Conservation (phyloP, 257 asterid species). For the Forsythia viridissima region DNA sequence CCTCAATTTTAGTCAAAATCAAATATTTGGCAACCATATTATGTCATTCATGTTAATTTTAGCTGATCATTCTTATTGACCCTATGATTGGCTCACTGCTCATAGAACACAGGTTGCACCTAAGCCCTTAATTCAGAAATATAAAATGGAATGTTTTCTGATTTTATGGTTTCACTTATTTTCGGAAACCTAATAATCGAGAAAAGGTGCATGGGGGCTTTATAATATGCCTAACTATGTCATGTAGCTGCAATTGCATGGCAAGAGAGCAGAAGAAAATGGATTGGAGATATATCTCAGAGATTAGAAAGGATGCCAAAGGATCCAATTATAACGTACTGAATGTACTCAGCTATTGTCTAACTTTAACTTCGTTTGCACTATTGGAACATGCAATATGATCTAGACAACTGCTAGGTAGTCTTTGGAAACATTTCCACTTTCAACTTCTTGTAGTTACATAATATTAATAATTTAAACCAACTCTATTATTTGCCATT, state of each 20-base stretch:
- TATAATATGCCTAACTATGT: constrained; percentile 22
- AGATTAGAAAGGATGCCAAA: constrained; percentile 48
- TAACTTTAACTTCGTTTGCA: not conserved
- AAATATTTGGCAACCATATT: not conserved
- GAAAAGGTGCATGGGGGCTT: constrained; percentile 2
- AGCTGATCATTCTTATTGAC: not conserved
- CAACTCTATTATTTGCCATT: constrained; percentile 14
- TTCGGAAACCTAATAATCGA: not conserved
- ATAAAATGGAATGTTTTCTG: not conserved
- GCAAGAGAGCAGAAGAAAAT: constrained; percentile 73
- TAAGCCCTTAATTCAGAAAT: too few relatives aligned
- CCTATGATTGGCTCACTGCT: not conserved
- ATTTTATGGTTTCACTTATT: not conserved
- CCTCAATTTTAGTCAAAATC: not conserved
- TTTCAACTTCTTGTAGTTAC: constrained; percentile 1
- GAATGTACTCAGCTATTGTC: not conserved
- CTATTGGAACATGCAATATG: not conserved
- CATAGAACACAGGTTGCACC: too few relatives aligned
- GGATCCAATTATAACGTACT: constrained; percentile 87
- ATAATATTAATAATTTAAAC: not conserved
- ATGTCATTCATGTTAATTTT: not conserved
- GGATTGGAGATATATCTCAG: constrained; percentile 68
- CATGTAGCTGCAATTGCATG: constrained; percentile 79
- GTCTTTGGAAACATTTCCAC: not conserved
- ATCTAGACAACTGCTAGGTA: not conserved